phyloP scores from a whole-genome alignment of 176 grass and related monocot genomes.

The Carex cristatella region DNA sequence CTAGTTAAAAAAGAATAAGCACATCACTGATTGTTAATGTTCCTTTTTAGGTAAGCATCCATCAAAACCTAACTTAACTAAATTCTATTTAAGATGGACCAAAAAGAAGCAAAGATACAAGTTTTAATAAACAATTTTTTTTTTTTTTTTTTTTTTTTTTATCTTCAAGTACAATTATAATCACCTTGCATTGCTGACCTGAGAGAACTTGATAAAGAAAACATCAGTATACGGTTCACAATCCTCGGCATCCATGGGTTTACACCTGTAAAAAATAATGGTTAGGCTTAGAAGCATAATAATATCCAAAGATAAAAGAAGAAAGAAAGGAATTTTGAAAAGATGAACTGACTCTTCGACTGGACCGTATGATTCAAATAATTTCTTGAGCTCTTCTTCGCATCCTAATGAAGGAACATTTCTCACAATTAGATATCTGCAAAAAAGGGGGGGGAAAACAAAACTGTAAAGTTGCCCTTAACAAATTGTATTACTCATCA shows the following conservation, averaged over 20 bases:
- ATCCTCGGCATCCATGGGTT: conserved; percentile 93
- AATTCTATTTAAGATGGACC: neutral
- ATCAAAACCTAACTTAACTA: neutral
- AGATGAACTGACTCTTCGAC: conserved; percentile 63
- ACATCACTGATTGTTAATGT: neutral
- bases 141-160: neutral
- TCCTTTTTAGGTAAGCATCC: neutral
- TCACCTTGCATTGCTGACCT: conserved; percentile 84
- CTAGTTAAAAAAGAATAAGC: neutral
- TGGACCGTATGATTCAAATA: conserved; percentile 62
- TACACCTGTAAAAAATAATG: conserved; percentile 52
- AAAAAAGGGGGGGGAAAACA: neutral
- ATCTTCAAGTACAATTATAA: neutral
- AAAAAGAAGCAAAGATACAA: neutral
- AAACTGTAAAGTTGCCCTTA: neutral
- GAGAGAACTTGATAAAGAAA: conserved; percentile 83
- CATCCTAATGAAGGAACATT: conserved; percentile 91
- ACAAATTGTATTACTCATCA: neutral
- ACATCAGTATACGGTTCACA: conserved; percentile 87
- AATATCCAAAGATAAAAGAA: neutral
- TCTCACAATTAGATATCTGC: conserved; percentile 82
- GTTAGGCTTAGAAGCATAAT: neutral
- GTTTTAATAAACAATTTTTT: neutral
- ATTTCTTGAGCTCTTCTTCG: conserved; percentile 51
- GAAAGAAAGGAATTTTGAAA: neutral